Conservation (phyloP, 345 rosid species). For the Corchorus capsularis region DNA sequence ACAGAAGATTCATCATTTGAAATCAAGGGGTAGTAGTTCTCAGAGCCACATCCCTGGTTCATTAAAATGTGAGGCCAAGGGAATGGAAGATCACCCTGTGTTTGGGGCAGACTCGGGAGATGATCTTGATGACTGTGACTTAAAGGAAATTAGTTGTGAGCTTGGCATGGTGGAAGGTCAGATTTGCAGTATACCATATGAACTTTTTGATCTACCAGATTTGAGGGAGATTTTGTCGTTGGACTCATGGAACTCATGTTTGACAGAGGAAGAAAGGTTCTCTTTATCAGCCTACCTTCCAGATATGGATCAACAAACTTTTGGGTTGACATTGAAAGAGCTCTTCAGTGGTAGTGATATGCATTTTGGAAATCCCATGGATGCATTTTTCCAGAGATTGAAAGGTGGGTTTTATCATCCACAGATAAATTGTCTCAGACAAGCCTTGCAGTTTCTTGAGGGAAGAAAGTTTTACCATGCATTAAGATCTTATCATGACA, state of each 20-base stretch:
- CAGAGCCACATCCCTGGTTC: constrained; percentile 20
- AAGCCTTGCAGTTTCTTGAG: constrained; percentile 43
- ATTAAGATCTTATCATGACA: constrained; percentile 54
- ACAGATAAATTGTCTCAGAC: constrained; percentile 43
- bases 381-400: constrained; percentile 52
- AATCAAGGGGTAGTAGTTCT: constrained; percentile 24
- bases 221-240: constrained; percentile 54
- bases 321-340: constrained; percentile 52
- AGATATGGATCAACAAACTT: constrained; percentile 64
- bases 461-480: constrained; percentile 49
- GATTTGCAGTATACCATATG: constrained; percentile 59
- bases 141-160: constrained; percentile 45
- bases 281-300: constrained; percentile 58
- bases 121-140: constrained; percentile 46
- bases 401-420: constrained; percentile 65
- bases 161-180: constrained; percentile 57
- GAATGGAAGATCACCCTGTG: constrained; percentile 33
- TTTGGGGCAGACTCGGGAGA: constrained; percentile 37
- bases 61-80: constrained; percentile 24
- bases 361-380: constrained; percentile 63
- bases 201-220: constrained; percentile 64
- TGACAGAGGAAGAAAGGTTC: constrained; percentile 66
- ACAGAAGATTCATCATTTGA: constrained; percentile 36
- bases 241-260: constrained; percentile 66
- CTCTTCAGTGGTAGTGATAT: constrained; percentile 56